phyloP scores from a whole-genome alignment of 2,329 filamentous ascomycete species.

The Alternaria infectoria region DNA sequence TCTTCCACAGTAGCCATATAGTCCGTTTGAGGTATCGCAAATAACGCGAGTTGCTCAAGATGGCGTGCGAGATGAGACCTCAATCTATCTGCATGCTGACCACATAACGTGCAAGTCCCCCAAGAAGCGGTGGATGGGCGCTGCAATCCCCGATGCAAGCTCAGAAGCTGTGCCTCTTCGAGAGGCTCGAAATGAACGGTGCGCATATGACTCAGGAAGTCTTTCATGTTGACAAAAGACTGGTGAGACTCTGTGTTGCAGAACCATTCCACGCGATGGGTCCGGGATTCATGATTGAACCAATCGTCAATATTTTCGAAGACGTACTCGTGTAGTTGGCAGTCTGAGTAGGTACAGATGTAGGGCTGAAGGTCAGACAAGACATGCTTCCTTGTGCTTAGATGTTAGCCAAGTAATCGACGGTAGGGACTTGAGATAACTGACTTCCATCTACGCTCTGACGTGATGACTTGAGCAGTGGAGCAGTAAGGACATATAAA shows the following conservation, averaged over 20 bases:
- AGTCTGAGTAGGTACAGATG: background rate
- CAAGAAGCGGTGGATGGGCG: background rate
- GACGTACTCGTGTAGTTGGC: background rate
- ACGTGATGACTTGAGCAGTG: background rate
- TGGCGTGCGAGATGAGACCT: background rate
- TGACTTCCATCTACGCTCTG: background rate
- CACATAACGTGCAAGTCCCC: background rate
- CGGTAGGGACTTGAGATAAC: background rate
- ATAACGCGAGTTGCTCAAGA: background rate
- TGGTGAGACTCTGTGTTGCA: background rate
- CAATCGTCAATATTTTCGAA: background rate
- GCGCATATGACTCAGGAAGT: background rate
- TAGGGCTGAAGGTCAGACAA: background rate
- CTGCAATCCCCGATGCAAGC: background rate
- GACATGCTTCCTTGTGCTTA: background rate
- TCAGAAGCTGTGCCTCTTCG: background rate
- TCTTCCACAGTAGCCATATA: background rate
- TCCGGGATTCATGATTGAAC: background rate
- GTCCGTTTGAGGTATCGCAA: background rate
- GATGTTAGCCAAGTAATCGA: background rate
- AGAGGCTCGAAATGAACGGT: background rate
- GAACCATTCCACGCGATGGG: background rate
- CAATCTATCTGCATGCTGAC: background rate
- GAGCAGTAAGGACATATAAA: background rate
- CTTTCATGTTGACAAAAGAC: rapidly evolving